A percentile compares a stretch with the other conserved stretches of the same genome.
phyloP scores from a whole-genome alignment of 495 filamentous ascomycete species.

The Pyrenopolyporus hunteri region DNA sequence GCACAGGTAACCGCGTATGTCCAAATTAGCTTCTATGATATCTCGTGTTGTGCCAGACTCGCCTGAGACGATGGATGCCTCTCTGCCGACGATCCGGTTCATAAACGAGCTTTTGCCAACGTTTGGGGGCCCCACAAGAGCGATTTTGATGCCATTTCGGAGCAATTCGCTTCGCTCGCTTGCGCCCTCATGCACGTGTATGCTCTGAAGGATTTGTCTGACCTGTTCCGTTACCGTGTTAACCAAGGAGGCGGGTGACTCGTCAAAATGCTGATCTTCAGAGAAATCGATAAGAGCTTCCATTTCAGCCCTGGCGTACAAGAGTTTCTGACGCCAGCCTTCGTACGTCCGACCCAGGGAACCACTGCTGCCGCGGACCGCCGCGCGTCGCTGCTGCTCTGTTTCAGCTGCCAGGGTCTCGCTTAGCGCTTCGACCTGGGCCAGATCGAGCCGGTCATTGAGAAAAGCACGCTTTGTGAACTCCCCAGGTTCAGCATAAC shows the following conservation, averaged over 20 bases:
- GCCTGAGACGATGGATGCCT: conserved; percentile 90
- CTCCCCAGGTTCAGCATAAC: conserved; percentile 93
- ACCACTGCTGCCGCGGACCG: conserved; percentile 77
- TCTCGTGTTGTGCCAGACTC: conserved; percentile 94
- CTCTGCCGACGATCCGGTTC: conserved; percentile 88
- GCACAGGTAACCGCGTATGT: conserved; percentile 87
- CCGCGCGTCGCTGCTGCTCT: conserved; percentile 88
- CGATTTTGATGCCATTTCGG: conserved; percentile 82
- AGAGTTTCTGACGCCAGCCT: conserved; percentile 74
- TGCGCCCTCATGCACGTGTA: conserved; percentile 72
- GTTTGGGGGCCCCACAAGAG: conserved; percentile 89
- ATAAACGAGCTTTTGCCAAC: conserved; percentile 94
- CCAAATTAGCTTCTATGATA: conserved; percentile 89
- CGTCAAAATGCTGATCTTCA: conserved; percentile 97
- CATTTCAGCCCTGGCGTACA: conserved; percentile 85
- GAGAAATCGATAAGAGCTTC: conserved; percentile 97
- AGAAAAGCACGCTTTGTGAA: conserved; percentile 93
- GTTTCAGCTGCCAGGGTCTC: conserved; percentile 87
- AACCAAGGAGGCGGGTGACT: conserved; percentile 75
- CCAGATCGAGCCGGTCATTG: conserved; percentile 82
- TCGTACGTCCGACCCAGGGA: conserved; percentile 81
- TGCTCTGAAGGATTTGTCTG: conserved; percentile 59
- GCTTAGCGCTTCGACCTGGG: conserved; percentile 92
- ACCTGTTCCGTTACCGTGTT: conserved; percentile 70
- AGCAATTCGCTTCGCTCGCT: conserved; percentile 85